Evolutionary conservation across 306 rosid species (phyloP).

Genomic region (Cicer chorassanicum): DNA sequence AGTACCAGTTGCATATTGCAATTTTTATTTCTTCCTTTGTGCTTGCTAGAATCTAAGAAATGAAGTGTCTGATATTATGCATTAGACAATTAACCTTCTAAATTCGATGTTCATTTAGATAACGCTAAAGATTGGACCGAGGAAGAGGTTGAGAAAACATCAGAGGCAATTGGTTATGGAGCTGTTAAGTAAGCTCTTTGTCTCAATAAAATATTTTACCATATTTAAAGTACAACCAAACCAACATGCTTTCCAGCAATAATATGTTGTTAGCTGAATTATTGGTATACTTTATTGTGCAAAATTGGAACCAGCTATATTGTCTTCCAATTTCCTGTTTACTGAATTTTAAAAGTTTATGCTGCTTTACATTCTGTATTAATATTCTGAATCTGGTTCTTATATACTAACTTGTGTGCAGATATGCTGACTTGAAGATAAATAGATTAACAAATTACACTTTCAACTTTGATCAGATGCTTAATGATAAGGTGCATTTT

Average conservation of each 20-base stretch:
- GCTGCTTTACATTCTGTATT: constrained; percentile 4
- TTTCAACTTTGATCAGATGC: constrained; percentile 28
- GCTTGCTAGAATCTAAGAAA: neutral
- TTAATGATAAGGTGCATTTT: constrained; percentile 27
- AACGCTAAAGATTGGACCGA: constrained; percentile 53
- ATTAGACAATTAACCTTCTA: constrained; percentile 9
- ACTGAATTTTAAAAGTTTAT: neutral
- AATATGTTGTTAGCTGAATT: constrained; percentile 3
- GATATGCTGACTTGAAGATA: constrained; percentile 95
- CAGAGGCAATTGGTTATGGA: constrained; percentile 77
- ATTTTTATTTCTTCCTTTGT: constrained; percentile 3
- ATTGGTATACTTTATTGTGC: neutral
- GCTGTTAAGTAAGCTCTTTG: constrained; percentile 47
- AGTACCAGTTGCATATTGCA: constrained; percentile 26
- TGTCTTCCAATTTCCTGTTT: neutral
- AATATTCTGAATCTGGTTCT: constrained; percentile 14
- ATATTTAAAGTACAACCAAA: neutral
- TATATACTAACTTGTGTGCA: constrained; percentile 45
- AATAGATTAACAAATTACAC: constrained; percentile 56
- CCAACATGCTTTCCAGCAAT: neutral
- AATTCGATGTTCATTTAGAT: neutral
- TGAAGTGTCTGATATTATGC: constrained; percentile 26
- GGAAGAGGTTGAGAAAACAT: constrained; percentile 73
- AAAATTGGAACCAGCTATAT: neutral
- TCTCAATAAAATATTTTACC: neutral